Conservation (phyloP, 129 eudicot genomes). For the Oenanthe sinensis region DNA sequence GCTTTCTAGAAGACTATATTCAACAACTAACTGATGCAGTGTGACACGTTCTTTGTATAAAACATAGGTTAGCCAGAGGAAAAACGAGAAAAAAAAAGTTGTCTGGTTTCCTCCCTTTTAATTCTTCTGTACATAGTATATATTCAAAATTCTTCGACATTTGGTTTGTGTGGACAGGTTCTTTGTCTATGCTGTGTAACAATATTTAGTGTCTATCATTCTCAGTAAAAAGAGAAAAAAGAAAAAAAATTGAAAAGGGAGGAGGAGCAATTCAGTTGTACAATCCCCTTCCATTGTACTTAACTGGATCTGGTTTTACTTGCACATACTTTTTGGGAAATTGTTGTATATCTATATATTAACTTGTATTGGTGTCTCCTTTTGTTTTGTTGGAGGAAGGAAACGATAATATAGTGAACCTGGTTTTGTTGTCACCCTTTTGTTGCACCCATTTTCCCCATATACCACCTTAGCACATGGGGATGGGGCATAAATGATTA, state of each 20-base stretch:
- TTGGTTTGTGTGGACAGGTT: conserved; percentile 31
- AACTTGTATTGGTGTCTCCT: not conserved
- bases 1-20: conserved; percentile 6
- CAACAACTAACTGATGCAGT: conserved; percentile 32
- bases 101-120: conserved; percentile 12
- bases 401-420: not conserved
- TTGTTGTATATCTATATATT: not conserved
- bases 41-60: conserved; percentile 23
- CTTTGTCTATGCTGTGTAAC: conserved; percentile 26
- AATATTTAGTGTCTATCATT: conserved; percentile 23
- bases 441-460: not conserved
- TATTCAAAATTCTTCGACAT: conserved; percentile 15
- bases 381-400: not conserved
- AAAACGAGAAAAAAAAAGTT: not conserved
- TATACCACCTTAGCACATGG: too few species aligned
- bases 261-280: not conserved
- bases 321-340: not conserved
- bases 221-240: conserved; percentile 13
- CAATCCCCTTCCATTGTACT: not conserved
- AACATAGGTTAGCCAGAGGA: conserved; percentile 17
- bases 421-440: not conserved
- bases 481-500: too few species aligned
- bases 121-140: conserved; percentile 53
- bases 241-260: not conserved
- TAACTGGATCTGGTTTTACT: not conserved